A percentile compares a stretch with the other conserved stretches of the same genome.
phyloP scores from a whole-genome alignment of 257 asterid genomes.

The Solanum commersonii region DNA sequence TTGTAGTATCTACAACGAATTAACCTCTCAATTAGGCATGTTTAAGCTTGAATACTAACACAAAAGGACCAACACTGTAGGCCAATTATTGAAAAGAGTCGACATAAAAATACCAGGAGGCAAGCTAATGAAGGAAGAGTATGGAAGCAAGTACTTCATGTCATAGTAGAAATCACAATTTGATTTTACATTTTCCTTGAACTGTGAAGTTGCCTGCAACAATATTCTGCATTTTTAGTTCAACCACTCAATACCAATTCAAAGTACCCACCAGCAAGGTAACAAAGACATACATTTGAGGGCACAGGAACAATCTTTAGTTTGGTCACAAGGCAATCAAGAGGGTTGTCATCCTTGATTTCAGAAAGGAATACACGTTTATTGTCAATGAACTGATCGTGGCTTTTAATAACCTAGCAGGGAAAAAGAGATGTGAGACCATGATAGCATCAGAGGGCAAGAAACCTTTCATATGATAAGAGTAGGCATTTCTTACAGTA shows the following conservation, averaged over 20 bases:
- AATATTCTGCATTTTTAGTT: not conserved
- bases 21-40: not conserved
- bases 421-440: not conserved
- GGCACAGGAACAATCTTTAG: conserved; percentile 9
- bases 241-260: not conserved
- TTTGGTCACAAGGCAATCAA: conserved; percentile 12
- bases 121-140: conserved; percentile 42
- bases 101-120: conserved; percentile 27
- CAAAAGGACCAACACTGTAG: not conserved
- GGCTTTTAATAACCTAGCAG: conserved; percentile 20
- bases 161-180: conserved; percentile 48
- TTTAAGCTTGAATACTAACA: not conserved
- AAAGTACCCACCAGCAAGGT: not conserved
- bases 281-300: conserved; percentile 9
- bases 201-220: conserved; percentile 21
- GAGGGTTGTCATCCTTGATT: conserved; percentile 23
- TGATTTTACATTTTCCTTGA: conserved; percentile 7
- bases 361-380: conserved; percentile 31
- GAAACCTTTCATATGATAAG: not conserved
- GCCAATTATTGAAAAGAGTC: not conserved
- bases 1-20: conserved; percentile 20
- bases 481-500: conserved; percentile 19
- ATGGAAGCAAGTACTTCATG: conserved; percentile 55
- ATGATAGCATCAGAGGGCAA: not conserved
- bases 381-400: conserved; percentile 6